Percentiles rank a stretch among this genome's conserved stretches.
Evolutionary conservation across 768 basidiomycete genomes (phyloP).

Genomic region (Austroboletus eburneus): DNA sequence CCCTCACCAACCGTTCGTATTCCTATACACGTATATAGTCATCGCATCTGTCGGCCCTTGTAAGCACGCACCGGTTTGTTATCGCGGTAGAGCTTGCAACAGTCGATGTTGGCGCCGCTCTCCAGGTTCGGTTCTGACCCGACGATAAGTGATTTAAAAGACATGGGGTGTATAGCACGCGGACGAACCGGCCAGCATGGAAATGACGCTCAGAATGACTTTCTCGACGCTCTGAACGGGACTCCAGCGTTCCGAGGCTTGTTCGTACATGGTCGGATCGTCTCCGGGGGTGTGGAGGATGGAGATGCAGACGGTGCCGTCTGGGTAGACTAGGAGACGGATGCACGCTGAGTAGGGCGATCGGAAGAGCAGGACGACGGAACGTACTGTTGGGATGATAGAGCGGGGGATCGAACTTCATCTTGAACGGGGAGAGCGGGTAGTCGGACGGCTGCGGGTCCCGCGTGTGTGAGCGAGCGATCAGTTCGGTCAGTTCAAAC

Average conservation of each 20-base stretch:
- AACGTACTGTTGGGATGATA: slow-evolving; percentile 95
- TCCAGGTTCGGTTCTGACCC: slow-evolving; percentile 99
- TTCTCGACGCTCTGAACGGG: slow-evolving; percentile 99
- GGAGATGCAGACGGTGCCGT: slow-evolving; percentile 97
- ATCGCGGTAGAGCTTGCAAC: slow-evolving; percentile 94
- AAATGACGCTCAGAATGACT: slow-evolving; percentile 92
- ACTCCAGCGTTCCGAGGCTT: slow-evolving; percentile 94
- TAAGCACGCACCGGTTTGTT: slow-evolving; percentile 50
- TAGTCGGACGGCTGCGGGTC: slow-evolving; percentile 71
- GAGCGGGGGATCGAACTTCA: slow-evolving; percentile 96
- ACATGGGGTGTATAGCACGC: too few species aligned
- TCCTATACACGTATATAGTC: slow-evolving; percentile 40
- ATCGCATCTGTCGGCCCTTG: background rate
- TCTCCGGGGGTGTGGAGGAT: slow-evolving; percentile 94
- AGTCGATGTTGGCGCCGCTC: slow-evolving; percentile 95
- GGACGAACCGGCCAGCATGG: slow-evolving; percentile 85
- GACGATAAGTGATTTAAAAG: too few species aligned
- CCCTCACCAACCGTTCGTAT: slow-evolving; percentile 83
- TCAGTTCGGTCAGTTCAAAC: background rate
- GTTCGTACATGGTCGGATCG: slow-evolving; percentile 90
- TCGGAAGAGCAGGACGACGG: background rate
- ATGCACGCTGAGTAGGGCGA: background rate
- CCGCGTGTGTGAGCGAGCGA: too few species aligned
- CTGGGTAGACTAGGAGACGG: slow-evolving; percentile 74
- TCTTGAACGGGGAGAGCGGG: slow-evolving; percentile 97